phyloP scores from a whole-genome alignment of 176 grass and related monocot species.

The Triticum monococcum region DNA sequence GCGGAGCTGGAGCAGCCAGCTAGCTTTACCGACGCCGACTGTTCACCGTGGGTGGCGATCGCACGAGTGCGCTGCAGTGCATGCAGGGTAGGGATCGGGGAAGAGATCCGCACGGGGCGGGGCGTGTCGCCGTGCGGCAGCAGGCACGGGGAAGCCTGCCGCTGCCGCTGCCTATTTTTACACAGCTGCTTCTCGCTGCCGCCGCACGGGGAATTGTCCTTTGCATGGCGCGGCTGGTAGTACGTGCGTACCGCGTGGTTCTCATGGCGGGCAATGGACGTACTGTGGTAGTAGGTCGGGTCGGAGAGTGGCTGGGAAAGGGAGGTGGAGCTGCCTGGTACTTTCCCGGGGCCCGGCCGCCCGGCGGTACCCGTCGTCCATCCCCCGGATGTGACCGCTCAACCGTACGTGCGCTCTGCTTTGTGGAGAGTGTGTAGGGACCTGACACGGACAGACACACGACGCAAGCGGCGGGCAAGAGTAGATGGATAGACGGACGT shows the following conservation, averaged over 20 bases:
- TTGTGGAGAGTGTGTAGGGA: not conserved
- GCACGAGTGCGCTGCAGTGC: not conserved
- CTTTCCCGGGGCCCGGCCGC: not conserved
- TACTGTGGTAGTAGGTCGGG: too few species aligned
- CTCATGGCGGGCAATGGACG: too few species aligned
- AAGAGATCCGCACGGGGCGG: too few species aligned
- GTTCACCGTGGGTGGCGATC: not conserved
- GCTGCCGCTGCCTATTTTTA: too few species aligned
- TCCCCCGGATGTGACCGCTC: slow-evolving; percentile 4
- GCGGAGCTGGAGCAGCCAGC: not conserved
- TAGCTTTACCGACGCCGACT: not conserved
- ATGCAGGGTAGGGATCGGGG: not conserved
- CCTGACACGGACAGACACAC: too few species aligned
- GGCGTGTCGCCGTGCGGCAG: not conserved
- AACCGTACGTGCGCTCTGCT: not conserved
- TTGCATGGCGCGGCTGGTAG: not conserved
- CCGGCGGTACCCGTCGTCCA: not conserved
- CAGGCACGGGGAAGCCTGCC: not conserved
- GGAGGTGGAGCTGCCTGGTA: too few species aligned
- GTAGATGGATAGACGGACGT: too few species aligned
- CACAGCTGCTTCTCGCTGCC: not conserved
- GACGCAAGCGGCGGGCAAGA: too few species aligned
- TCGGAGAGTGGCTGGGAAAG: too few species aligned
- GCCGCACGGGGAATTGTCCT: not conserved
- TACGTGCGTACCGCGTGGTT: not conserved